Base-by-base conservation (phyloP, 192 early-diverging fungal species). In the Backusella parvicylindrica region DNA sequence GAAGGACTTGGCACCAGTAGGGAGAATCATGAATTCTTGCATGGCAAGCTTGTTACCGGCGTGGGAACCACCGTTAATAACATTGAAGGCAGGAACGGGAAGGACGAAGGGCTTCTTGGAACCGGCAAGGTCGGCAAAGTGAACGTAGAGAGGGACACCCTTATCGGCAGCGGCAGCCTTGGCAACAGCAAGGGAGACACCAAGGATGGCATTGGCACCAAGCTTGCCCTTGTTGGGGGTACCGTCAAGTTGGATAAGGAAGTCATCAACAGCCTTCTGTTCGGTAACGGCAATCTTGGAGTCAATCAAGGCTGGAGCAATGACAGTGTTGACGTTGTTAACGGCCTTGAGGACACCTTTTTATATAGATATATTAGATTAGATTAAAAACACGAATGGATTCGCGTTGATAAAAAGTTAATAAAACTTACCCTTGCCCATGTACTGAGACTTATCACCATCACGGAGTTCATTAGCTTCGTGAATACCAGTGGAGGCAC, bases 1-100 rank as follows among this genome's bases (percentile, higher is more conserved):
- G 87, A 98, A 99, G 32, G 92, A 92, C 40, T 84, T 68, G 33
- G 97, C 97, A 75, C 97, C 97, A 56, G 95, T 96, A 71, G 97
- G 97, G 81, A 98, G 84, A 77, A 99, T 99, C 98, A 99, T 99
- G 88, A 98, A 99, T 86, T 99, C 98, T 85, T 99, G 98, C 96
- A 99, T 97, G 76, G 98, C 98, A 72, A 99, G 91, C 88, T 97
- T 98, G 94, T 99, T 99, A 76, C 98, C 98, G 49, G 98, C 98
- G 86, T 99, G 97, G 68, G 94, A 95, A 71, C 97, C 97, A 80
- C 97, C 97, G 89, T 99, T 99, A 87, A 99, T 97, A 78, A 99
- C 96, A 89, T 99, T 99, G 90, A 99, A 96, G 64, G 93, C 86
- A 28, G 97, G 97, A 28, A 99, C 97, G 31, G 97, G 97, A 68